A percentile compares a stretch with the other conserved stretches of the same genome.
Evolutionary conservation across 2,329 filamentous ascomycete species (phyloP).

Genomic region (Colletotrichum navitas): DNA sequence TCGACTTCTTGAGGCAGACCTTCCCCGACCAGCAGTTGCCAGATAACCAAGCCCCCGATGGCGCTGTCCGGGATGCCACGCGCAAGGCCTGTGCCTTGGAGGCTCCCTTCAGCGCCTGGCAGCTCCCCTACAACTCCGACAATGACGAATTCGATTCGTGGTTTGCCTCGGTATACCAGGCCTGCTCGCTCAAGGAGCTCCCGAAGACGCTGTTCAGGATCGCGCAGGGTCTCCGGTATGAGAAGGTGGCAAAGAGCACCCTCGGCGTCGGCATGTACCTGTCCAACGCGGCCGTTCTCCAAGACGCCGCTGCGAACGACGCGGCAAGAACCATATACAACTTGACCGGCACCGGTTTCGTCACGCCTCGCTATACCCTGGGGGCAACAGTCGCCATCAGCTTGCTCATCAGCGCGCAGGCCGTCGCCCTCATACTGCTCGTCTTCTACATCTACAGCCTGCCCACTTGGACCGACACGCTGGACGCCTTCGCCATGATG

Average conservation of each 20-base stretch:
- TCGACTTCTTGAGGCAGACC: constrained; percentile 27
- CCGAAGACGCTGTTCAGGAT: constrained; percentile 35
- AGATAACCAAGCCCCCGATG: constrained; percentile 4
- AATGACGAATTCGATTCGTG: constrained; percentile 37
- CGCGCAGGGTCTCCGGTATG: constrained; percentile 28
- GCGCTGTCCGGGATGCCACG: background rate
- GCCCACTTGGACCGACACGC: constrained; percentile 39
- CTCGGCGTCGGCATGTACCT: constrained; percentile 41
- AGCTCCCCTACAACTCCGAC: constrained; percentile 34
- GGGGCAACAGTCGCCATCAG: constrained; percentile 29
- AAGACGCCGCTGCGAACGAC: constrained; percentile 34
- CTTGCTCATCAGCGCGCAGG: constrained; percentile 34
- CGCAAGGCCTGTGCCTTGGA: constrained; percentile 28
- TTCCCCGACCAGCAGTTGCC: constrained; percentile 25
- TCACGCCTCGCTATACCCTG: constrained; percentile 9
- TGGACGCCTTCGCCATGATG: constrained; percentile 39
- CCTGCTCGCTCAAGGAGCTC: constrained; percentile 28
- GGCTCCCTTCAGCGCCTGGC: constrained; percentile 31
- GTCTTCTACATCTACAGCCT: constrained; percentile 38
- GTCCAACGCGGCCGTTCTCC: constrained; percentile 33
- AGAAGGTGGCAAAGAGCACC: constrained; percentile 34
- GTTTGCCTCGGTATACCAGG: constrained; percentile 34
- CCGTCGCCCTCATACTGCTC: constrained; percentile 27
- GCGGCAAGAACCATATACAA: constrained; percentile 40
- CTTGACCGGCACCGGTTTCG: constrained; percentile 26